Conservation (phyloP, 2,329 filamentous ascomycete genomes). For the Colletotrichum camelliae region DNA sequence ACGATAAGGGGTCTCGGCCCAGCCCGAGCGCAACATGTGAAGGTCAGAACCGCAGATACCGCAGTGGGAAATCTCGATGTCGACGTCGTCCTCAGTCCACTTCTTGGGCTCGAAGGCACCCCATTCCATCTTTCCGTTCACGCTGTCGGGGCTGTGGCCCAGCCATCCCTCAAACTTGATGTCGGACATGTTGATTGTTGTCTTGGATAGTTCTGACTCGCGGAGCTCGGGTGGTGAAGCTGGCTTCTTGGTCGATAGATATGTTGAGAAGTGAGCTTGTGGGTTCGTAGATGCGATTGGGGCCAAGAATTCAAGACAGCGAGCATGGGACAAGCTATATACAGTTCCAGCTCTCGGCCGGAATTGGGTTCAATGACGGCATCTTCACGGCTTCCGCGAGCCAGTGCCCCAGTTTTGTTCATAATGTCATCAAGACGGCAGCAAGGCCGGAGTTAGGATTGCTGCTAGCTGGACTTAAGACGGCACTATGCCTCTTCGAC, state of each 20-base stretch:
- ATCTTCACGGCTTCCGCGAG: background rate
- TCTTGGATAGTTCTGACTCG: background rate
- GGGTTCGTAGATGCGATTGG: background rate
- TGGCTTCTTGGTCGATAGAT: background rate
- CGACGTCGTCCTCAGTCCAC: slow-evolving; percentile 71
- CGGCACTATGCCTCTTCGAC: background rate
- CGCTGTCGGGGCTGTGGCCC: slow-evolving; percentile 44
- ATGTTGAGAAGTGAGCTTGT: background rate
- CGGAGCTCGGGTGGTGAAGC: background rate
- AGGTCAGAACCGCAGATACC: slow-evolving; percentile 70
- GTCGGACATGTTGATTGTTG: slow-evolving; percentile 30
- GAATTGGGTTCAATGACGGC: slow-evolving; percentile 10
- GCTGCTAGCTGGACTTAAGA: slow-evolving; percentile 9
- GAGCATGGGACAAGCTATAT: background rate
- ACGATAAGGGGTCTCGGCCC: slow-evolving; percentile 48
- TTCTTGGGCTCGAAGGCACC: slow-evolving; percentile 64
- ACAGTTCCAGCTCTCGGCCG: background rate
- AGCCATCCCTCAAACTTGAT: slow-evolving; percentile 59
- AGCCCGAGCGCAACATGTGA: slow-evolving; percentile 62
- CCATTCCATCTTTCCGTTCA: slow-evolving; percentile 60
- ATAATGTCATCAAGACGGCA: slow-evolving; percentile 5
- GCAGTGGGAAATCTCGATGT: slow-evolving; percentile 70
- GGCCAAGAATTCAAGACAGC: rapidly evolving
- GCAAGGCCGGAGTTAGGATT: slow-evolving; percentile 1
- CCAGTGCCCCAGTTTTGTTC: background rate